Percentiles rank a stretch among this genome's conserved stretches.
Conservation (phyloP, 2,329 filamentous ascomycete genomes). For the Penicillium capsulatum region DNA sequence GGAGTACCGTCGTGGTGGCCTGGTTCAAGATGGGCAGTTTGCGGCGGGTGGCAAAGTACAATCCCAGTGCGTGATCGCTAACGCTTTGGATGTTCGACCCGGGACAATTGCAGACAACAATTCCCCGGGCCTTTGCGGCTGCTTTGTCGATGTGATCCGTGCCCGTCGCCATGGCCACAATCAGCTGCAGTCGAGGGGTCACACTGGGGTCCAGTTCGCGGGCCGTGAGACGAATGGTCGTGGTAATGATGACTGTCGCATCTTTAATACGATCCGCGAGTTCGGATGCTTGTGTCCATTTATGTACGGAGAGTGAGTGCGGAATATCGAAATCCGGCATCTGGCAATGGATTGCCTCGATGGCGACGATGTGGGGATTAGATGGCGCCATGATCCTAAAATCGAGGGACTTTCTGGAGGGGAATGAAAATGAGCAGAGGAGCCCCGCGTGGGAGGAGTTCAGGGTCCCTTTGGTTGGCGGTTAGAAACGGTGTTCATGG, state of each 20-base stretch:
- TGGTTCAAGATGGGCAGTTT: constrained; percentile 38
- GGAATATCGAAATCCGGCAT: constrained; percentile 40
- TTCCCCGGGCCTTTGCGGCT: constrained; percentile 40
- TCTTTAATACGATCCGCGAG: constrained; percentile 38
- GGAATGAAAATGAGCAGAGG: too few relatives aligned
- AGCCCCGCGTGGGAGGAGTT: too few relatives aligned
- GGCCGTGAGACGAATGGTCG: constrained; percentile 26
- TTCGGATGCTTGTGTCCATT: constrained; percentile 30
- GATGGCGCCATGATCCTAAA: too few relatives aligned
- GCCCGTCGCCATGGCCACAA: constrained; percentile 47
- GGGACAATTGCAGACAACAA: constrained; percentile 47
- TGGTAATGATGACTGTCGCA: constrained; percentile 48
- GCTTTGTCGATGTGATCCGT: constrained; percentile 46
- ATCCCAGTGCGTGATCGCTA: constrained; percentile 48
- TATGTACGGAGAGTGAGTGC: constrained; percentile 34
- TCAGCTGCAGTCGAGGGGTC: constrained; percentile 43
- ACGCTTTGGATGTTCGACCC: constrained; percentile 47
- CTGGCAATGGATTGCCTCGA: constrained; percentile 45
- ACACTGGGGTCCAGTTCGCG: constrained; percentile 36
- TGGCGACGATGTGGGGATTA: constrained; percentile 41
- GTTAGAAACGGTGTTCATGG: too few relatives aligned
- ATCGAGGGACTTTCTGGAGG: too few relatives aligned
- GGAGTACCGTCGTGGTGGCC: constrained; percentile 17
- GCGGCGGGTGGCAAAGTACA: constrained; percentile 48
- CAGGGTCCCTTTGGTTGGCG: too few relatives aligned